Base-by-base conservation (phyloP, 208 protist genomes). In the Zelonia costaricensis region DNA sequence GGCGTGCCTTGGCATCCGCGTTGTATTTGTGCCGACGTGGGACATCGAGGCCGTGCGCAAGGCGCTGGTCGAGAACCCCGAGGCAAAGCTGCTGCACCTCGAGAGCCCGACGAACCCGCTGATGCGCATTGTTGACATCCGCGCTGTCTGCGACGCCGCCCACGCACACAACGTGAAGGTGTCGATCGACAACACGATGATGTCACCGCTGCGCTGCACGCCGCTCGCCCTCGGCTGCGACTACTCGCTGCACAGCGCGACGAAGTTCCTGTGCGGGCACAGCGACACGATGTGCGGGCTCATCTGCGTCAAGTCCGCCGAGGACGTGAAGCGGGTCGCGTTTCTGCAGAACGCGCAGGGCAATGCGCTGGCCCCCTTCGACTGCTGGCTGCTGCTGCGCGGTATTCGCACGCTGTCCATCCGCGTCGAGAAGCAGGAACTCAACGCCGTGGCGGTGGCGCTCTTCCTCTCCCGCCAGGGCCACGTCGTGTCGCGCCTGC, bases 251-350 rank as follows among this genome's bases (percentile, higher is more conserved):
- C 96, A 98, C 81, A 97, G 89, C 40, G 88, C 92, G 4, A 98
- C 95, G 46, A 99, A 99, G 80, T 98, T 97, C 47, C 82, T 98
- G 20, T 97, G 95, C 76, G 97, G 97, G 35, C 97, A 98, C 81
- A 93, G 81, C 57, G 96, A 98, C 76, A 88, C 86, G 13, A 94
- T 99, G 74, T 84, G 82, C 60, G 97, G 97, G 35, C 57, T 95
- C 22, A 58, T 91, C 20, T 80, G 76, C 52, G 86, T 78, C 30
- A 86, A 86, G 57, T 71, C 65, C 16, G 88, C 81, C 46, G 82
- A 84, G 25, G 39, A 93, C 15, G 69, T 77, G 30, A 80, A 79
- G 51, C 71, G 76, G 18, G 54, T 98, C 0, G 89, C 78, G 39
- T 98, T 98, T 63, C 49, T 97, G 23, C 96, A 98, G 73, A 98